Evolutionary conservation across 805 yeast genomes (phyloP), one percentile per base, ranked within the genome.

Genomic region (Candida rishiriensis): DNA sequence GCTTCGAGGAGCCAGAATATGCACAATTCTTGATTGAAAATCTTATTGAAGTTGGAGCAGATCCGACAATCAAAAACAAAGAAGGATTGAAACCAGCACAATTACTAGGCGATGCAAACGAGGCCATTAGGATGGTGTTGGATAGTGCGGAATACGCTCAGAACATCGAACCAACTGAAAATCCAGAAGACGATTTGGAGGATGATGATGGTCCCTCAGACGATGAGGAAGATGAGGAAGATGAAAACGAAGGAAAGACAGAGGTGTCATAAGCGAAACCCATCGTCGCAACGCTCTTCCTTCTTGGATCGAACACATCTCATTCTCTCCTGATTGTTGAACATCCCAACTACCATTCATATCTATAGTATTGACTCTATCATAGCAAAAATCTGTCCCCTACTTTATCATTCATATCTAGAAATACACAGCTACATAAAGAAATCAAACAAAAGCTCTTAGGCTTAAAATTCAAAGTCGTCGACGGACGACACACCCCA

Each of bases 41-140:
- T 60, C 74, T 93, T 49, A 69, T 93, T 34, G 97, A 90, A 56
- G 96, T 95, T 28, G 98, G 99, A 3, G 83, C 93, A 1, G 93
- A 90, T 64, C 87, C 95, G 2, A 71, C 75, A 40, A 59, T 76
- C 14, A 72, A 62, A 50, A 85, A 85, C 58, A 74, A 72, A 32
- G 70, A 72, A 34, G 87, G 87, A 18, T 75, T 83, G 55, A 86
- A 78, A 53, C 95, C 98, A 7, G 72, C 84, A 34, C 88, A 88
- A 52, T 70, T 89, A 47, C 48, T 59, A 14, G 73, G 76, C 9
- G 71, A 71, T 17, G 78, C 81, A 13, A 69, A 80, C 46, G 76
- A 71, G 2, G 74, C 77, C 44, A 71, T 91, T 49, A 69, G 70
- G 35, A 80, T 81, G 54, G 66, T 80, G 29, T 72, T 91, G 51